These are phyloP conservation scores for Hebeloma cylindrosporum DNA, from an alignment of 768 basidiomycete genomes.

Conservation along the genomic window DNA sequence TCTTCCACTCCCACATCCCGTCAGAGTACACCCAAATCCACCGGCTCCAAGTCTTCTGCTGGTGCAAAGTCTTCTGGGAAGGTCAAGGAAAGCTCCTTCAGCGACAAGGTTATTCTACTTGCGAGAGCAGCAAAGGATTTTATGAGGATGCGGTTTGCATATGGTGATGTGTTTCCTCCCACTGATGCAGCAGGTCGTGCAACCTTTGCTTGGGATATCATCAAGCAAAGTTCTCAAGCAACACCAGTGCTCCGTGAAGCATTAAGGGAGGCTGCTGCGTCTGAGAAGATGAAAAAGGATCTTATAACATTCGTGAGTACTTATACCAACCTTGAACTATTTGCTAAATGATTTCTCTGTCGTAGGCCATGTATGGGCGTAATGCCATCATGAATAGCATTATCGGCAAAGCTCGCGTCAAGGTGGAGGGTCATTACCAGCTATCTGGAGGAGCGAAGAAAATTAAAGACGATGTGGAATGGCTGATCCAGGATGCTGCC, in stretches of 20 bases:
- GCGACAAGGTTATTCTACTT: not conserved
- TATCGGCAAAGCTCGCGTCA: conserved; percentile 2
- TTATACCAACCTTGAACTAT: not conserved
- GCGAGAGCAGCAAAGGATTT: not conserved
- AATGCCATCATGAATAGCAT: conserved; percentile 5
- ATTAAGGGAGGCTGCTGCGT: not conserved
- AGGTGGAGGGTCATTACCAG: not conserved
- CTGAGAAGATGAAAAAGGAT: not conserved
- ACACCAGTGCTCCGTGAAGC: not conserved
- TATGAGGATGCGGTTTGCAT: not conserved
- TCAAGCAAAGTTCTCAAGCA: not conserved
- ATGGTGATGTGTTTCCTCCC: not conserved
- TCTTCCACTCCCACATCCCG: not conserved
- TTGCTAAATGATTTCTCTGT: not conserved
- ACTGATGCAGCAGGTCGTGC: not conserved
- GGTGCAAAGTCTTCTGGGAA: not conserved
- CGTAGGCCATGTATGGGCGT: conserved; percentile 3
- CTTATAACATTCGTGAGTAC: conserved; percentile 1
- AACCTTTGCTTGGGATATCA: not conserved
- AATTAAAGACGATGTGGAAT: conserved; percentile 4
- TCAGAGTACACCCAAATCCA: not conserved
- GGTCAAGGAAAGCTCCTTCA: conserved; percentile 1
- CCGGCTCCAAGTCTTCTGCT: not conserved
- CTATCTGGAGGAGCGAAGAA: not conserved
- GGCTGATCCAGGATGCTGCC: conserved; percentile 4